Evolutionary conservation across 202 grass and related monocot genomes (phyloP).

Genomic region (Musa balbisiana): DNA sequence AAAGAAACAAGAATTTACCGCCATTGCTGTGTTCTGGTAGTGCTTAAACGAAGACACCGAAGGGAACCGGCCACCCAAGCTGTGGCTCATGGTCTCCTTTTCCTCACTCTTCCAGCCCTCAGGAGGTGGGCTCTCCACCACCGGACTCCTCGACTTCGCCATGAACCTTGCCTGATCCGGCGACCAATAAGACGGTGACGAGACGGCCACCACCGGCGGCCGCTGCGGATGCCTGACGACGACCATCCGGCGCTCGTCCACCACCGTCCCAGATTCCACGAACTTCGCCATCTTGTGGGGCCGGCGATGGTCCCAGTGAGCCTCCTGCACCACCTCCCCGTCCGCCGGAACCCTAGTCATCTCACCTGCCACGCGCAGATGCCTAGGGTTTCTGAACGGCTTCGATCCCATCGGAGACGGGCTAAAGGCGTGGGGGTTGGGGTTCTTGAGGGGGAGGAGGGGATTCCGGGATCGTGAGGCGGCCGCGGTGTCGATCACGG

Average conservation of each 20-base stretch:
- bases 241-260: constrained; percentile 14
- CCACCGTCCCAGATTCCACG: constrained; percentile 3
- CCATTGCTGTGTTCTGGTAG: constrained; percentile 64
- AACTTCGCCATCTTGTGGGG: constrained; percentile 42
- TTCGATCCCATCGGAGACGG: constrained; percentile 9
- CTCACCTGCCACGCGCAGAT: constrained; percentile 28
- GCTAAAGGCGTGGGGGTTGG: neutral
- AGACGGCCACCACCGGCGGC: constrained; percentile 7
- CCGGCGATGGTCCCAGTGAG: constrained; percentile 27
- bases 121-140: constrained; percentile 41
- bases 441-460: constrained; percentile 21
- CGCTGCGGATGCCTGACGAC: constrained; percentile 16
- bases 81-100: constrained; percentile 21
- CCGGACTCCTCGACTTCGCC: constrained; percentile 21
- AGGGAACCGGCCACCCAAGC: constrained; percentile 42
- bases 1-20: constrained; percentile 34
- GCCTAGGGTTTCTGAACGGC: constrained; percentile 27
- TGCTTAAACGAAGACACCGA: constrained; percentile 64
- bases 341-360: constrained; percentile 1
- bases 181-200: constrained; percentile 20
- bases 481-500: constrained; percentile 48
- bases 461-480: constrained; percentile 32
- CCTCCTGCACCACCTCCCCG: constrained; percentile 57
- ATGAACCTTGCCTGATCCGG: constrained; percentile 29
- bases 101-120: constrained; percentile 19